Evolutionary conservation across 352 stramenopile species (phyloP).

Genomic region (Phytophthora crassamura): DNA sequence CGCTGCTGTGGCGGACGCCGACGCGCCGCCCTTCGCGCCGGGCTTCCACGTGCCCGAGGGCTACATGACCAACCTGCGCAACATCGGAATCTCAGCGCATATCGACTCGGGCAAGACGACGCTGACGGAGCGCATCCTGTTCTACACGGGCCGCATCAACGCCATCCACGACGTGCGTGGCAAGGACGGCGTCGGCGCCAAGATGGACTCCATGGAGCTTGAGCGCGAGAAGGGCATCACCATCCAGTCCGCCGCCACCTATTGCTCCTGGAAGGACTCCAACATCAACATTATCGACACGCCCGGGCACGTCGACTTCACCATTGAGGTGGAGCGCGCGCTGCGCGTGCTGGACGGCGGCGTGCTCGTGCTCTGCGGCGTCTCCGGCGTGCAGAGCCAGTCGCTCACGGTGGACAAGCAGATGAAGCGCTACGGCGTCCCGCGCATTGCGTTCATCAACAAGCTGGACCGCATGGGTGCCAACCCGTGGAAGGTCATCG

Average conservation of each 20-base stretch:
- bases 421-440: slow-evolving; percentile 99
- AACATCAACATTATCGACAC: slow-evolving; percentile 99
- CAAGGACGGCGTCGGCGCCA: slow-evolving; percentile 98
- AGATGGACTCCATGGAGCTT: slow-evolving; percentile 99
- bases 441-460: slow-evolving; percentile 99
- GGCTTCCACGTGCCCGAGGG: slow-evolving; percentile 57
- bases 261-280: slow-evolving; percentile 95
- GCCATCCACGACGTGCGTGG: slow-evolving; percentile 96
- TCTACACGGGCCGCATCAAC: slow-evolving; percentile 99
- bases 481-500: slow-evolving; percentile 96
- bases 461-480: slow-evolving; percentile 98
- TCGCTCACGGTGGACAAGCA: slow-evolving; percentile 99
- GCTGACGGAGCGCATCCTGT: slow-evolving; percentile 99
- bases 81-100: slow-evolving; percentile 97
- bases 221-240: slow-evolving; percentile 99
- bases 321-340: slow-evolving; percentile 98
- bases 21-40: slow-evolving; percentile 53
- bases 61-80: slow-evolving; percentile 90
- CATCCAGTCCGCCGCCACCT: slow-evolving; percentile 99
- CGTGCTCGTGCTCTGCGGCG: slow-evolving; percentile 93
- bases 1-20: slow-evolving; percentile 20
- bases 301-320: slow-evolving; percentile 99
- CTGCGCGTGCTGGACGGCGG: slow-evolving; percentile 98
- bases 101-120: slow-evolving; percentile 99
- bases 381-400: slow-evolving; percentile 97